Evolutionary conservation across 83 land plant genomes (phyloP).

Genomic region (Thuja plicata): DNA sequence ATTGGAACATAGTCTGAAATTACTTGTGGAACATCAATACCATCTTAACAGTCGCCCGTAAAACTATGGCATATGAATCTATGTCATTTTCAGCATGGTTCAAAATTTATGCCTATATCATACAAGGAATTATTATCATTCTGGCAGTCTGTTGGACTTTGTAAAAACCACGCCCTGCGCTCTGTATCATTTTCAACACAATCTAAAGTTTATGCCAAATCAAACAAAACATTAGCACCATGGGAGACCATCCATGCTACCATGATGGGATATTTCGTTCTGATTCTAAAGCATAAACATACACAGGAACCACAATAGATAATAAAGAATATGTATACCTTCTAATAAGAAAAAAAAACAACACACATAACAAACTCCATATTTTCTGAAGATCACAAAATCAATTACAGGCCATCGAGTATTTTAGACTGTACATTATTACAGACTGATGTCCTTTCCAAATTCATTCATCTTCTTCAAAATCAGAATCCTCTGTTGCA

Average conservation of each 20-base stretch:
- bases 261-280: no score
- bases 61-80: neutral
- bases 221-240: neutral
- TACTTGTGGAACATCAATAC: neutral
- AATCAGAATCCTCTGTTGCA: constrained; percentile 30
- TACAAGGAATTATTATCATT: no score
- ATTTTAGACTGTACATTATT: neutral
- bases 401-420: no score
- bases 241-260: neutral
- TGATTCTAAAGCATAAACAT: no score
- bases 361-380: no score
- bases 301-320: no score
- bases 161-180: no score
- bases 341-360: no score
- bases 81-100: neutral
- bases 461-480: constrained; percentile 19
- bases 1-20: neutral
- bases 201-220: neutral
- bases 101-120: neutral
- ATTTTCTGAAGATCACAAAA: no score
- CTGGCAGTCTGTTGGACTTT: no score
- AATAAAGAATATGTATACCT: no score
- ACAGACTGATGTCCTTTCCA: neutral
- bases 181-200: no score
- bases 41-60: neutral